Evolutionary conservation across 495 filamentous ascomycete species (phyloP).

Genomic region (Achaetomiella virescens): DNA sequence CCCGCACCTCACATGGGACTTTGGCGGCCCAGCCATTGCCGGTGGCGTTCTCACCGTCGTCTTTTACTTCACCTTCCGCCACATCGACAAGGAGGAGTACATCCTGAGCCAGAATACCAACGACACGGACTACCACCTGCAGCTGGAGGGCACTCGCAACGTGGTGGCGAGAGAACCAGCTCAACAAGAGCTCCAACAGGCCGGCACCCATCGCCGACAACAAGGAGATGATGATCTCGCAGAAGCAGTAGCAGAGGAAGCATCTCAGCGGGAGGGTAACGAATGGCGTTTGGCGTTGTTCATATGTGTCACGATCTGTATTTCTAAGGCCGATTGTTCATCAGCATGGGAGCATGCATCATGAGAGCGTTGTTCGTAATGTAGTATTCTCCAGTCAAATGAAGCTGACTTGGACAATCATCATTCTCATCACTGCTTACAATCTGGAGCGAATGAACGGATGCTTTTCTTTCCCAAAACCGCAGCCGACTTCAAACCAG

Average conservation of each 20-base stretch:
- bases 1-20: conserved; percentile 54
- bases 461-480: too few relatives aligned
- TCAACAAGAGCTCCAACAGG: conserved; percentile 35
- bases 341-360: too few relatives aligned
- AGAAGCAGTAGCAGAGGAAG: conserved; percentile 29
- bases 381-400: too few relatives aligned
- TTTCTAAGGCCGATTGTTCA: too few relatives aligned
- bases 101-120: conserved; percentile 32
- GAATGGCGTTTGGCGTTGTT: conserved; percentile 7
- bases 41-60: conserved; percentile 39
- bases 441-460: too few relatives aligned
- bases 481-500: too few relatives aligned
- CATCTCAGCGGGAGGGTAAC: neutral
- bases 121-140: conserved; percentile 33
- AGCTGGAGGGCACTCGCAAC: conserved; percentile 28
- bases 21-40: conserved; percentile 44
- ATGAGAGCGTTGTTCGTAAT: too few relatives aligned
- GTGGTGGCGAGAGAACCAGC: conserved; percentile 36
- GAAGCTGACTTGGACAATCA: too few relatives aligned
- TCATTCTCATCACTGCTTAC: too few relatives aligned
- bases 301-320: neutral
- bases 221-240: conserved; percentile 41
- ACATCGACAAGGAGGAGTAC: conserved; percentile 45
- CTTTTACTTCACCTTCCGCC: conserved; percentile 48
- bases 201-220: conserved; percentile 36